Evolutionary conservation across 768 basidiomycete species (phyloP).

Genomic region (Chalciporus piperatus): DNA sequence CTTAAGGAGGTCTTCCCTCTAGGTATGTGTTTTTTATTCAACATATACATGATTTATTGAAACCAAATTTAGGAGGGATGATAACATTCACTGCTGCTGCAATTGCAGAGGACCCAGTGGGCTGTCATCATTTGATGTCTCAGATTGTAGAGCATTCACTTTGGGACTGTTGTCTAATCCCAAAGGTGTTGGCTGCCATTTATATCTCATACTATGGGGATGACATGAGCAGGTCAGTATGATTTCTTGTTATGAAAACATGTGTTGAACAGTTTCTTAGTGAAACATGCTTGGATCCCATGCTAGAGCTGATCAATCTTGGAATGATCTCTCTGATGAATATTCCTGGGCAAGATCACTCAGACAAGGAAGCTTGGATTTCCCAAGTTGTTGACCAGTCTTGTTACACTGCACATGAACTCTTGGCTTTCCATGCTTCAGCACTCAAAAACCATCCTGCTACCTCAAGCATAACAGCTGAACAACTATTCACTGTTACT

Average conservation of each 20-base stretch:
- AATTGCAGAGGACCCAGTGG: slow-evolving; percentile 51
- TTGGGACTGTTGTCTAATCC: slow-evolving; percentile 68
- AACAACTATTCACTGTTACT: slow-evolving; percentile 37
- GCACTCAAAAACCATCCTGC: slow-evolving; percentile 17
- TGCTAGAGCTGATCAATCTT: slow-evolving; percentile 40
- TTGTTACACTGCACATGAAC: slow-evolving; percentile 30
- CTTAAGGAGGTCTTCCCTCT: slow-evolving; percentile 64
- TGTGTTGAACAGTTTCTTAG: background rate
- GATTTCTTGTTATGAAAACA: background rate
- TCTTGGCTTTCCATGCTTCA: slow-evolving; percentile 41
- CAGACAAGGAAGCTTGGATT: slow-evolving; percentile 22
- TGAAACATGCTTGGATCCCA: slow-evolving; percentile 17
- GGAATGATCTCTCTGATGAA: slow-evolving; percentile 54
- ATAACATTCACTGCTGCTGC: slow-evolving; percentile 67
- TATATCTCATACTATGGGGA: slow-evolving; percentile 13
- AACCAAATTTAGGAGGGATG: slow-evolving; percentile 54
- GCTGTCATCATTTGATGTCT: slow-evolving; percentile 45
- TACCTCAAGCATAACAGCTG: slow-evolving; percentile 34
- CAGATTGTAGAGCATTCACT: slow-evolving; percentile 57
- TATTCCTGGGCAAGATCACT: slow-evolving; percentile 42
- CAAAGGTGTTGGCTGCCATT: slow-evolving; percentile 55
- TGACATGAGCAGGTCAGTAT: slow-evolving; percentile 5
- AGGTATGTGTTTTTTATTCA: slow-evolving; percentile 41
- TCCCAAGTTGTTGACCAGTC: slow-evolving; percentile 18
- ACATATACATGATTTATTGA: background rate